Percentiles rank a stretch among this genome's conserved stretches.
phyloP scores from a whole-genome alignment of 306 rosid genomes.

The Datisca glomerata region DNA sequence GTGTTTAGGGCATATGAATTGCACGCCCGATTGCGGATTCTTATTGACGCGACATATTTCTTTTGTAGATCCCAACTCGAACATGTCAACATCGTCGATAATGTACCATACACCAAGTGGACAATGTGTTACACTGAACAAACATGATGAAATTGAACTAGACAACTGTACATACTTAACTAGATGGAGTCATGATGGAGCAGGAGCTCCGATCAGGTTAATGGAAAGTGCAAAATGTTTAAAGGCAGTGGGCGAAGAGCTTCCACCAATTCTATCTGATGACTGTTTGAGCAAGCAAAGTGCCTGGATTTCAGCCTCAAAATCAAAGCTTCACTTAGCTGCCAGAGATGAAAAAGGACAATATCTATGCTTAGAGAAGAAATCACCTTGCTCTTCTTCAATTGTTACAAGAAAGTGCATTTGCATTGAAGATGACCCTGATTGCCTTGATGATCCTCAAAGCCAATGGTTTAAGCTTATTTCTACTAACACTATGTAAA shows the following conservation, averaged over 20 bases:
- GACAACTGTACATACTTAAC: slow-evolving; percentile 19
- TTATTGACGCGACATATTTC: no score
- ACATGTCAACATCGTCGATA: slow-evolving; percentile 15
- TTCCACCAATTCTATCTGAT: slow-evolving; percentile 10
- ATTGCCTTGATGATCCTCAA: slow-evolving; percentile 26
- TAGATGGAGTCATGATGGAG: slow-evolving; percentile 22
- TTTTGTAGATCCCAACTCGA: slow-evolving; percentile 33
- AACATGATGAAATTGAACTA: slow-evolving; percentile 14
- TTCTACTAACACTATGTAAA: slow-evolving; percentile 24
- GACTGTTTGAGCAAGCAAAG: slow-evolving; percentile 24
- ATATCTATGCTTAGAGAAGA: slow-evolving; percentile 20
- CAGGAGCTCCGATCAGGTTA: slow-evolving; percentile 20
- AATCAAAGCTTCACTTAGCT: slow-evolving; percentile 34
- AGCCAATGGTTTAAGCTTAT: slow-evolving; percentile 36
- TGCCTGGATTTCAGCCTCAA: slow-evolving; percentile 23
- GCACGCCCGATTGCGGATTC: no score
- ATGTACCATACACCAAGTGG: slow-evolving; percentile 28
- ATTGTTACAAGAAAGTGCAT: slow-evolving; percentile 27
- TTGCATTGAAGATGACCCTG: slow-evolving; percentile 21
- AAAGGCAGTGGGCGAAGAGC: slow-evolving; percentile 23
- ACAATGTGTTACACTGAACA: slow-evolving; percentile 15
- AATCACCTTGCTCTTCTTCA: slow-evolving; percentile 14
- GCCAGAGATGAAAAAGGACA: slow-evolving; percentile 9
- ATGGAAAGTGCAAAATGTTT: slow-evolving; percentile 13
- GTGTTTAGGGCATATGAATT: no score